phyloP scores from a whole-genome alignment of 108 stramenopile species.

The Hondaea fermentalgiana region DNA sequence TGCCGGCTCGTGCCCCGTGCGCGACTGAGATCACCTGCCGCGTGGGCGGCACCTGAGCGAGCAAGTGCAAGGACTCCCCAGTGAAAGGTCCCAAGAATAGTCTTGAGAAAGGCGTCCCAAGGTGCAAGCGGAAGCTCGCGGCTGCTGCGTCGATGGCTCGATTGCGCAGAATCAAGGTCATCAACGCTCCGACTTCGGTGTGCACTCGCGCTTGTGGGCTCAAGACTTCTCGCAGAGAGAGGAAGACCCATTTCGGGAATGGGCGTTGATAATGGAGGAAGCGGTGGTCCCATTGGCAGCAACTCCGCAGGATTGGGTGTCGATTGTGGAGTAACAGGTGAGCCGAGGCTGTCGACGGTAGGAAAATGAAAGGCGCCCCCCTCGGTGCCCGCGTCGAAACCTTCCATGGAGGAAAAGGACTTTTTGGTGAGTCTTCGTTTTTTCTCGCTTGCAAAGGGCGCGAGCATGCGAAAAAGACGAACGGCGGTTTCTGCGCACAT shows the following conservation, averaged over 20 bases:
- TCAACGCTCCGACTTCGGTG: background rate
- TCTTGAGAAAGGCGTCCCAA: background rate
- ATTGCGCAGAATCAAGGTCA: background rate
- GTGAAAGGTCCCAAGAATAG: background rate
- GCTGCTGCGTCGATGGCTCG: background rate
- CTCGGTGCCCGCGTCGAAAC: too few species aligned
- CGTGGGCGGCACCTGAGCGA: background rate
- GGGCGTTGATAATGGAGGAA: too few species aligned
- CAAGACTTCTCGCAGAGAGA: too few species aligned
- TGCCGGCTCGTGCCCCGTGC: background rate
- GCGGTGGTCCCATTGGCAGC: too few species aligned
- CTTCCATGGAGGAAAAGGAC: background rate
- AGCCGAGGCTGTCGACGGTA: too few species aligned
- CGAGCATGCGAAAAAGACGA: background rate
- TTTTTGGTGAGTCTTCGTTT: background rate
- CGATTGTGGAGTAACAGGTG: too few species aligned
- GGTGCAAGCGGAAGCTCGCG: background rate
- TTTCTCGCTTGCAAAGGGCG: background rate
- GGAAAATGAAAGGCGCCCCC: too few species aligned
- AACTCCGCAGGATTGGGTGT: too few species aligned
- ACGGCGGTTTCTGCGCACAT: background rate
- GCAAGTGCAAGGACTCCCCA: background rate
- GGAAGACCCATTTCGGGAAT: too few species aligned
- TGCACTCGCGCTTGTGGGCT: background rate
- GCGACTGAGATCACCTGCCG: background rate